Evolutionary conservation across 176 grass and related monocot genomes (phyloP), one percentile per base, ranked within the genome.

Genomic region (Oryza rufipogon): DNA sequence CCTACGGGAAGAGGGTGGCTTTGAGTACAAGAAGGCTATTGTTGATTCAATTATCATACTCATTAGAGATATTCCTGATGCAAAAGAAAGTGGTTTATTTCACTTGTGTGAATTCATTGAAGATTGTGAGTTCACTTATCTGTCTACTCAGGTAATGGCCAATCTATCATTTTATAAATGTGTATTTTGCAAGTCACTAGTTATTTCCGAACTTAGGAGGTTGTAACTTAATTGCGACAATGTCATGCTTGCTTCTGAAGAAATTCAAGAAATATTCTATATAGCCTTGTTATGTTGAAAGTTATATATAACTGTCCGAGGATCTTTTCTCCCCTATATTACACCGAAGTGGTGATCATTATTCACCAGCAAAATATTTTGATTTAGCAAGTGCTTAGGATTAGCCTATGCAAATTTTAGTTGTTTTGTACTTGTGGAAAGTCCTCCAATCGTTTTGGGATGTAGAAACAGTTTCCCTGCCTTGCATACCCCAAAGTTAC

Each of bases 21-120:
- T 99, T 25, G 93, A 99, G 64, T 99, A 99, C 73, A 99, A 99
- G 86, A 99, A 99, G 83, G 91, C 97, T 75, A 99, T 99, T 74
- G 91, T 99, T 72, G 97, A 99, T 89, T 96, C 97, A 23, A 99
- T 99, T 74, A 85, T 99, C 56, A 96, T 92, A 70, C 93, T 99
- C 76, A 99, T 99, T 74, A 99, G 91, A 87, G 93, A 99, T 79
- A 99, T 99, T 81, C 96, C 97, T 63, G 97, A 99, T 28, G 97
- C 97, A 54, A 99, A 96, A 84, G 97, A 99, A 89, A 99, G 81
- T 68, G 97, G 97, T 45, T 87, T 99, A 32, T 99, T 99, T 91
- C 97, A 99, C 85, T 83, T 99, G 41, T 99, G 97, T 84, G 97
- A 99, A 92, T 99, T 99, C 79, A 99, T 99, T 44, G 97, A 99